Conservation (phyloP, 2,329 filamentous ascomycete genomes). For the Colletotrichum brevisporum region DNA sequence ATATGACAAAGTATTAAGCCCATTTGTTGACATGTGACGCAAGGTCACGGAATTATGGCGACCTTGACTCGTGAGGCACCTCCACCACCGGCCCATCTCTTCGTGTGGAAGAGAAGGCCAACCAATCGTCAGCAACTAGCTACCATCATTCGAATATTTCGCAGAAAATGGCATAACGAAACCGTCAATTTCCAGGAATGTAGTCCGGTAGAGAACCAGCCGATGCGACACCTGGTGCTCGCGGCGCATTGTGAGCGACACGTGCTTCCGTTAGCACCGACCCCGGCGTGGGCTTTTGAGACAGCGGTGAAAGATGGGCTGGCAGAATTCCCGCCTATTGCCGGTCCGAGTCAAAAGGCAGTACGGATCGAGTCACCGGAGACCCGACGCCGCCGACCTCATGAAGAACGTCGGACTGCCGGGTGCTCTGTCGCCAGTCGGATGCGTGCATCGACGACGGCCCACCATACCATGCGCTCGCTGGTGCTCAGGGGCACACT, state of each 20-base stretch:
- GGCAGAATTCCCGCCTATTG: conserved; percentile 27
- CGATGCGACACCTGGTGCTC: background rate
- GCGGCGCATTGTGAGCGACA: background rate
- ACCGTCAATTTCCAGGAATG: background rate
- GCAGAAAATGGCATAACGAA: background rate
- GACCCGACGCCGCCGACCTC: conserved; percentile 14
- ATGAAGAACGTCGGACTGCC: background rate
- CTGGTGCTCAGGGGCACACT: no score
- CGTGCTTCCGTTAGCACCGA: no score
- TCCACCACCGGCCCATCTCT: no score
- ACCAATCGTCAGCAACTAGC: background rate
- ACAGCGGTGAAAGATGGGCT: conserved; percentile 6
- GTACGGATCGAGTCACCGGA: background rate
- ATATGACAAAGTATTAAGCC: conserved; percentile 24
- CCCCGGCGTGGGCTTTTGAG: background rate
- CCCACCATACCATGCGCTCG: no score
- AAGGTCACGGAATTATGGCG: no score
- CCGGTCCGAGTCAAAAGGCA: conserved; percentile 29
- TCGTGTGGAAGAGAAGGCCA: no score
- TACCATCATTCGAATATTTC: no score
- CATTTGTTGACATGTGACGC: background rate
- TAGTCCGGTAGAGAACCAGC: background rate
- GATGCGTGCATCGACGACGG: background rate
- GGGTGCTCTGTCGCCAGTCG: background rate
- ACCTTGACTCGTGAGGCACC: background rate